Evolutionary conservation across 1,139 yeast species (phyloP).

Genomic region (Nematodospora anomalae): DNA sequence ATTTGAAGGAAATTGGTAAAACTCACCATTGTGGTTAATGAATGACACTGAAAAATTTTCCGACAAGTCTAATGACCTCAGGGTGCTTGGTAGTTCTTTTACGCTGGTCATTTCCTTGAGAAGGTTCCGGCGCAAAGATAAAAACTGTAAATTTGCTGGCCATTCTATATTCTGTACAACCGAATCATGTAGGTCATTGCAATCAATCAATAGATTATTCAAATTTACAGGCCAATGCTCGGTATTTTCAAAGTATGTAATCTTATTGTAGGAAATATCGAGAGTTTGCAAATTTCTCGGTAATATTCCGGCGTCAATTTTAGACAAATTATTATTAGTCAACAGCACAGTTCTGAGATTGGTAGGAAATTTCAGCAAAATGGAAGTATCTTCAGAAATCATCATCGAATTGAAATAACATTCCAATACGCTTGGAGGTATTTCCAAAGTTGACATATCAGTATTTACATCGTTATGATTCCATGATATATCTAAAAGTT

Average conservation of each 20-base stretch:
- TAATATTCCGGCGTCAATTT: conserved; percentile 23
- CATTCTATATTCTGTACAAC: conserved; percentile 20
- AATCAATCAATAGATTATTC: conserved; percentile 26
- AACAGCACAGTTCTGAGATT: conserved; percentile 34
- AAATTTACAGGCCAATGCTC: conserved; percentile 29
- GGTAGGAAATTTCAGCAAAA: conserved; percentile 20
- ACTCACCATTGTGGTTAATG: conserved; percentile 8
- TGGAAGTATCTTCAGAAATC: too few species aligned
- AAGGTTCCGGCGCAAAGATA: conserved; percentile 28
- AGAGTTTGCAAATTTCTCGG: conserved; percentile 30
- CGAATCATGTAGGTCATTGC: conserved; percentile 23
- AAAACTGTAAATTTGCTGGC: conserved; percentile 25
- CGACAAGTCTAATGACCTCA: conserved; percentile 25
- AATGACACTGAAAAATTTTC: too few species aligned
- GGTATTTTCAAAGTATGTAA: conserved; percentile 12
- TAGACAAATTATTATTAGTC: conserved; percentile 28
- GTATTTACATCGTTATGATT: conserved; percentile 17
- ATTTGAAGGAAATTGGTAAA: conserved; percentile 24
- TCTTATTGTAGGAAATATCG: conserved; percentile 29
- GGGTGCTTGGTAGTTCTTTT: conserved; percentile 24
- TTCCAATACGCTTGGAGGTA: conserved; percentile 23
- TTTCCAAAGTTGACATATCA: conserved; percentile 16
- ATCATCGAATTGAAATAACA: conserved; percentile 37
- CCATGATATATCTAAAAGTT: conserved; percentile 40
- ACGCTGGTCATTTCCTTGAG: conserved; percentile 21